Base-by-base conservation (phyloP, 2,329 filamentous ascomycete genomes). In the Parascedosporium putredinis region DNA sequence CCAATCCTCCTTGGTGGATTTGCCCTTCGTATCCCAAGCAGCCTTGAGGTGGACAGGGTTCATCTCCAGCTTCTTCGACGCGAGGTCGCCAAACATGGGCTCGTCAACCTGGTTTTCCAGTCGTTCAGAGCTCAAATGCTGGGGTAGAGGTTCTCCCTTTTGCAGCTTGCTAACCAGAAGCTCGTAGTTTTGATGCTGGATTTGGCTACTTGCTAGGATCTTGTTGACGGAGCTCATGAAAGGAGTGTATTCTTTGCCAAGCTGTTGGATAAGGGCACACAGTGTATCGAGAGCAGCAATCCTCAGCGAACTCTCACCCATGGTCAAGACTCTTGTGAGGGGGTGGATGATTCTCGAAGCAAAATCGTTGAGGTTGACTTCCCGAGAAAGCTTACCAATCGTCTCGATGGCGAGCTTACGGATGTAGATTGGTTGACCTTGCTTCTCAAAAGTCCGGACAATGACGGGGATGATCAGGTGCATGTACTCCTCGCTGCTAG, bases 1-100 rank as follows among this genome's bases (percentile, higher is more conserved):
- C 93, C 93, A 99, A 67, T 99, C 93, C 62, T 99, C 93, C 59
- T 90, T 89, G 8, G 93, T 99, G 0, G 91, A 96, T 62, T 96
- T 96, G 53, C 94, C 89, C 52, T 85, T 89, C 0, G 94, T 93
- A 58, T 97, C 93, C 93, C 93, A 99, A 0, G 94, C 93, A 55
- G 86, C 85, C 67, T 97, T 96, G 20, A 99, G 73, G 71, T 98
- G 94, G 55, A 97, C 90, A 47, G 95, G 89, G 57, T 98, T 99
- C 66, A 97, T 91, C 54, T 95, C 89, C 29, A 97, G 76, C 67
- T 97, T 97, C 73, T 95, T 96, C 10, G 86, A 87, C 2, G 84
- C 82, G 42, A 94, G 84, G 56, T 97, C 91, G 0, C 86, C 81
- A 59, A 89, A 85, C 5, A 83, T 80, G 3, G 84, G 76, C 55